Percentiles rank a stretch among this genome's conserved stretches.
These are phyloP conservation scores for Aureobasidium lini DNA, from an alignment of 2,329 filamentous ascomycete genomes.

Conservation along the genomic window DNA sequence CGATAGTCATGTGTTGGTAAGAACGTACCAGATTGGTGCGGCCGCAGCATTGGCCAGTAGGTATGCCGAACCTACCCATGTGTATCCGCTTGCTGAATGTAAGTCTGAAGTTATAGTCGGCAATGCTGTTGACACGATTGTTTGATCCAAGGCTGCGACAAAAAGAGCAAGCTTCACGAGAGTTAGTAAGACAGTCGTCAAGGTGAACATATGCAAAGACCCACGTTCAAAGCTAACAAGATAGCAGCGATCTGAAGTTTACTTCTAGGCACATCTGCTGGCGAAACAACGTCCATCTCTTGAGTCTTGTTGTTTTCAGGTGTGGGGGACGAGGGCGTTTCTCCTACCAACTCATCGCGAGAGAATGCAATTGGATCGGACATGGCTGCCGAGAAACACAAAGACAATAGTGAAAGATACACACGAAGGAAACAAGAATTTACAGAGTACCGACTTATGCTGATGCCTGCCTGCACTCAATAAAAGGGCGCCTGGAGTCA, in stretches of 20 bases:
- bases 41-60: constrained; percentile 19
- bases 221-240: not conserved
- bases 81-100: constrained; percentile 60
- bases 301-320: not conserved
- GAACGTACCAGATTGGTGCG: constrained; percentile 18
- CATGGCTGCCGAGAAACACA: not conserved
- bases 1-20: not conserved
- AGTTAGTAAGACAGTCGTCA: not conserved
- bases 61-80: constrained; percentile 60
- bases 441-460: too few species aligned
- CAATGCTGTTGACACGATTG: constrained; percentile 20
- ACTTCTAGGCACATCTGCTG: constrained; percentile 25
- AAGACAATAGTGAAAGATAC: not conserved
- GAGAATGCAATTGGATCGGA: constrained; percentile 1
- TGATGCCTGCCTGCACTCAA: not conserved
- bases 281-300: constrained; percentile 1
- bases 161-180: constrained; percentile 9
- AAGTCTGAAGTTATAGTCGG: constrained; percentile 49
- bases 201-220: not conserved
- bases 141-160: constrained; percentile 24
- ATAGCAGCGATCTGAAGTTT: constrained; percentile 13
- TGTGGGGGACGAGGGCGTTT: not conserved
- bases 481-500: not conserved
- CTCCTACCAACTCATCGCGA: not conserved
- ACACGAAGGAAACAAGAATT: not conserved